phyloP scores from a whole-genome alignment of 1,284 basidiomycete genomes.

The Polyporus tsugae region DNA sequence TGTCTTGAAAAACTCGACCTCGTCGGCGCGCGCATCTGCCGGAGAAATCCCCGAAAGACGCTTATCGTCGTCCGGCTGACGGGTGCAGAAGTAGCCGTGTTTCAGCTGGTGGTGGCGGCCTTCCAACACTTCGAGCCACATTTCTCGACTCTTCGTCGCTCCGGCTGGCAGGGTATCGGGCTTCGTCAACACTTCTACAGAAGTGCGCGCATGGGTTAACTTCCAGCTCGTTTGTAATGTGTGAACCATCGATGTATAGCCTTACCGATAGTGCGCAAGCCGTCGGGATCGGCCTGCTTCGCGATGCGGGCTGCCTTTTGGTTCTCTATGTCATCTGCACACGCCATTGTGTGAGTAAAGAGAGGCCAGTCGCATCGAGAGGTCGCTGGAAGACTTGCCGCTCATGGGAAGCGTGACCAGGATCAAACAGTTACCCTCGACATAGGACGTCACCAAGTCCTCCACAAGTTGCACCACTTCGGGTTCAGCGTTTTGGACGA shows the following conservation, averaged over 20 bases:
- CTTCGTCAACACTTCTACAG: constrained; percentile 69
- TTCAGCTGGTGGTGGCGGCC: constrained; percentile 51
- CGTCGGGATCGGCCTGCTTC: constrained; percentile 56
- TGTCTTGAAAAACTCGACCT: constrained; percentile 55
- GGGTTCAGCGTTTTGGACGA: constrained; percentile 61
- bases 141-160: constrained; percentile 48
- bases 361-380: no score
- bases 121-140: constrained; percentile 65
- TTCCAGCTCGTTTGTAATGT: not conserved
- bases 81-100: constrained; percentile 74
- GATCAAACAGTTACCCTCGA: constrained; percentile 54
- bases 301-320: constrained; percentile 65
- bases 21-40: constrained; percentile 48
- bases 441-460: constrained; percentile 54
- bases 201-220: constrained; percentile 26
- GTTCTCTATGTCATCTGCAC: constrained; percentile 70
- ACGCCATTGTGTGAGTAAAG: not conserved
- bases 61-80: constrained; percentile 68
- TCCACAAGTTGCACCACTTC: constrained; percentile 54
- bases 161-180: constrained; percentile 61
- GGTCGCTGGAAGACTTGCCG: constrained; percentile 52
- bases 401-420: constrained; percentile 69
- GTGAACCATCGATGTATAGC: not conserved
- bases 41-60: constrained; percentile 49
- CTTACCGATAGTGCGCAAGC: constrained; percentile 66